phyloP scores from a whole-genome alignment of 331 rosid genomes.

The Erythrophleum ivorense region DNA sequence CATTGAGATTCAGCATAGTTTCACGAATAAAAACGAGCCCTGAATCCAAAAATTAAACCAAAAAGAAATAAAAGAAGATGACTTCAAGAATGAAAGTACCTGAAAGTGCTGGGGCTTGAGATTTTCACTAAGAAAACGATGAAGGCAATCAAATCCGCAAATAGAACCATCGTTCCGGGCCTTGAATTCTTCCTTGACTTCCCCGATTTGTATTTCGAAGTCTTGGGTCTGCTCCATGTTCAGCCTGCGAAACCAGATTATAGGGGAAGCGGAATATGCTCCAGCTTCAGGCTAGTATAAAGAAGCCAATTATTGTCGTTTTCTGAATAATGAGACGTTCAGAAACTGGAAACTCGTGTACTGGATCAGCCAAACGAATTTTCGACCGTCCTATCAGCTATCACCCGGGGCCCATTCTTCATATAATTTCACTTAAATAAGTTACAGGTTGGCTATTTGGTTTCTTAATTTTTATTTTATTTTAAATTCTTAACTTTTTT shows the following conservation, averaged over 20 bases:
- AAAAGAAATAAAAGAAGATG: neutral
- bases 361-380: too few species aligned
- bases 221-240: slow-evolving; percentile 34
- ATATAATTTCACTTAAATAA: too few species aligned
- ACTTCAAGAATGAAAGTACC: slow-evolving; percentile 41
- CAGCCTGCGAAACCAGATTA: neutral
- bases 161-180: slow-evolving; percentile 53
- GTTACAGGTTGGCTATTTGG: too few species aligned
- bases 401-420: too few species aligned
- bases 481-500: too few species aligned
- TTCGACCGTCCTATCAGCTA: too few species aligned
- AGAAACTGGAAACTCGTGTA: too few species aligned
- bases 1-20: neutral
- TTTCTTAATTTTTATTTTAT: too few species aligned
- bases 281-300: neutral
- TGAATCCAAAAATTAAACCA: neutral
- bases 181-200: slow-evolving; percentile 36
- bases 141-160: slow-evolving; percentile 77
- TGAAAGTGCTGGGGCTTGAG: slow-evolving; percentile 71
- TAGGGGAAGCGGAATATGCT: neutral
- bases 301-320: neutral
- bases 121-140: slow-evolving; percentile 69
- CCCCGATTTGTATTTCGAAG: slow-evolving; percentile 30
- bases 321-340: neutral
- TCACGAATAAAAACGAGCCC: neutral